phyloP scores from a whole-genome alignment of 202 grass and related monocot genomes.

The Digitaria exilis region DNA sequence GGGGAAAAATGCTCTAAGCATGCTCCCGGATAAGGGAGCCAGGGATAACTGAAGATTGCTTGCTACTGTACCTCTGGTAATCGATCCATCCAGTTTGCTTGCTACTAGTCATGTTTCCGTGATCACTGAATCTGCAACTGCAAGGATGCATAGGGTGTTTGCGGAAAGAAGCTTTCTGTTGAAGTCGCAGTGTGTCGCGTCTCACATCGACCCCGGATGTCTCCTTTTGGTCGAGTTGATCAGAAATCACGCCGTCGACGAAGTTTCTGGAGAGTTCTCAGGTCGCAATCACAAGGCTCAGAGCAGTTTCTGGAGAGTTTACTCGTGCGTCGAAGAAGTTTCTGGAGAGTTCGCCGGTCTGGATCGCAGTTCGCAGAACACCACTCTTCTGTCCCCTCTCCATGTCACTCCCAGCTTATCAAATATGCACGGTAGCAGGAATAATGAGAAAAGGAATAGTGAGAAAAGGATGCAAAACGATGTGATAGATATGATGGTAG shows the following conservation, averaged over 20 bases:
- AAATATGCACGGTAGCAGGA: no score
- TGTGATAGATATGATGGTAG: no score
- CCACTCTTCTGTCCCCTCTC: background rate
- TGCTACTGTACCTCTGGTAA: no score
- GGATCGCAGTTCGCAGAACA: background rate
- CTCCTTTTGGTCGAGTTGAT: background rate
- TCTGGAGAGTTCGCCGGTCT: slow-evolving; percentile 17
- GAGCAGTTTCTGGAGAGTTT: slow-evolving; percentile 25
- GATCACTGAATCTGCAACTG: background rate
- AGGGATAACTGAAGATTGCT: no score
- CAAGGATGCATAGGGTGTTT: background rate
- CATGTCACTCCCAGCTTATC: background rate
- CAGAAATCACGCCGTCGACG: background rate
- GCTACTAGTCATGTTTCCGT: background rate
- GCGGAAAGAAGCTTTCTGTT: background rate
- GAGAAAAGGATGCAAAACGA: no score
- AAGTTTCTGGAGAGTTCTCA: slow-evolving; percentile 32
- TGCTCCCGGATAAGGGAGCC: no score
- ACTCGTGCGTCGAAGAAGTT: background rate
- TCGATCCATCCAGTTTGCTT: background rate
- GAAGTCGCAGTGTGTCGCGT: background rate
- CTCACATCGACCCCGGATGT: background rate
- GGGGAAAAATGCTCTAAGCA: no score
- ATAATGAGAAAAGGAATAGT: no score
- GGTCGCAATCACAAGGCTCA: background rate